Percentiles rank a stretch among this genome's conserved stretches.
Evolutionary conservation across 2,329 filamentous ascomycete genomes (phyloP).

Genomic region (Fusarium fracticaudum): DNA sequence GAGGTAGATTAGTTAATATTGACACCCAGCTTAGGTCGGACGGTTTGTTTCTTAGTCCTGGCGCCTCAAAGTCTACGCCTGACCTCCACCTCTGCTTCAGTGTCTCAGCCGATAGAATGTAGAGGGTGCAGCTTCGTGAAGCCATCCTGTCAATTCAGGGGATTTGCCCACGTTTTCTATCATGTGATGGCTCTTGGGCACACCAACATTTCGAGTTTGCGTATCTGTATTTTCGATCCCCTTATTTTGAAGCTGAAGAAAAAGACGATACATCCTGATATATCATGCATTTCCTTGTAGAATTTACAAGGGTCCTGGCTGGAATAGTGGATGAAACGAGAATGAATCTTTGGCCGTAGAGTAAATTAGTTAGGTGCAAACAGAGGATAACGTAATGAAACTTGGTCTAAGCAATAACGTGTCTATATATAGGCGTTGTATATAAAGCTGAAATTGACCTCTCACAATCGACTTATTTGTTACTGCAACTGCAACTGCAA

Average conservation of each 20-base stretch:
- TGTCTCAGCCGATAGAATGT: conserved; percentile 25
- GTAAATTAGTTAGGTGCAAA: not conserved
- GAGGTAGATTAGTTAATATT: not conserved
- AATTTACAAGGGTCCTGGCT: conserved; percentile 1
- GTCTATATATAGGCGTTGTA: not conserved
- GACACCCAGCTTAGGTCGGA: not conserved
- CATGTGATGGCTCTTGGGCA: conserved; percentile 18
- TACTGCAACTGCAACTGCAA: not conserved
- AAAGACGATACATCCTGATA: conserved; percentile 20
- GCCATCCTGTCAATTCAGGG: conserved; percentile 35
- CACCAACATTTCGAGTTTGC: not conserved
- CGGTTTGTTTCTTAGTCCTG: not conserved
- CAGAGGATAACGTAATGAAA: not conserved
- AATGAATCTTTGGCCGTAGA: conserved; percentile 9
- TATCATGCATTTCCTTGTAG: conserved; percentile 31
- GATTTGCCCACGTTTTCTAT: conserved; percentile 35
- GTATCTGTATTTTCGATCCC: not conserved
- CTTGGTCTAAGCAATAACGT: not conserved
- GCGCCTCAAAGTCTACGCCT: conserved; percentile 14
- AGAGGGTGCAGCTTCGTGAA: conserved; percentile 22
- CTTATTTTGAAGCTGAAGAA: not conserved
- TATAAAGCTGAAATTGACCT: conserved; percentile 2
- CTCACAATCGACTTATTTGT: conserved; percentile 7
- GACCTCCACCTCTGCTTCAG: conserved; percentile 10
- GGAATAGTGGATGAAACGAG: conserved; percentile 5